phyloP scores from a whole-genome alignment of 2,329 filamentous ascomycete genomes.

The Arthrobotrys megalospora region DNA sequence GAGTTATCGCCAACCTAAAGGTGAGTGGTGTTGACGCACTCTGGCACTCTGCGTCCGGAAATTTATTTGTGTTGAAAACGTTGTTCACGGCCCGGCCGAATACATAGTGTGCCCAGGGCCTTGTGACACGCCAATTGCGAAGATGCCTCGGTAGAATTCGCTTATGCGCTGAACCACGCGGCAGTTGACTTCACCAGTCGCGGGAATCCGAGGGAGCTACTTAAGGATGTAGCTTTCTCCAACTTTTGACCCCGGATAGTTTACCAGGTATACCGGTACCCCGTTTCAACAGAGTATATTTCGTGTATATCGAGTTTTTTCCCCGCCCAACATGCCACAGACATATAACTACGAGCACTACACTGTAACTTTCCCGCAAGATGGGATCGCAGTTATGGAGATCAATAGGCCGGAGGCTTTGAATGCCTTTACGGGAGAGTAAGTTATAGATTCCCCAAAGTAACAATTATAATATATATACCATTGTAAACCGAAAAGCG shows the following conservation, averaged over 20 bases:
- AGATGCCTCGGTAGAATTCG: constrained; percentile 61
- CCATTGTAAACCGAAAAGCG: not conserved
- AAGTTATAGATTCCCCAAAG: constrained; percentile 64
- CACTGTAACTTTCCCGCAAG: constrained; percentile 78
- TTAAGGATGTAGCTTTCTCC: constrained; percentile 39
- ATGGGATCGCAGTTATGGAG: constrained; percentile 88
- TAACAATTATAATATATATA: constrained; percentile 10
- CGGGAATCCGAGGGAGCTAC: constrained; percentile 29
- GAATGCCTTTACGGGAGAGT: constrained; percentile 85
- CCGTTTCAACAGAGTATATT: constrained; percentile 34
- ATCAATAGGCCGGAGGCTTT: constrained; percentile 89
- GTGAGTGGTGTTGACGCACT: too few relatives aligned
- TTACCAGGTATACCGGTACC: constrained; percentile 7
- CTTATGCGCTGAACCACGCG: constrained; percentile 41
- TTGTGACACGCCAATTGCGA: constrained; percentile 32
- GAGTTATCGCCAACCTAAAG: too few relatives aligned
- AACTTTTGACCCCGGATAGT: constrained; percentile 18
- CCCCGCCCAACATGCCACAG: constrained; percentile 43
- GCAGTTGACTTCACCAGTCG: constrained; percentile 25
- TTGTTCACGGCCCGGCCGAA: constrained; percentile 17
- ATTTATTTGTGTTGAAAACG: constrained; percentile 8
- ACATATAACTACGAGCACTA: constrained; percentile 75
- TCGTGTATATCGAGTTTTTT: constrained; percentile 21
- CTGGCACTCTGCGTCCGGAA: not conserved
- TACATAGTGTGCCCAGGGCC: not conserved